Conservation (phyloP, 176 grass and related monocot genomes). For the Aegilops sharonensis region DNA sequence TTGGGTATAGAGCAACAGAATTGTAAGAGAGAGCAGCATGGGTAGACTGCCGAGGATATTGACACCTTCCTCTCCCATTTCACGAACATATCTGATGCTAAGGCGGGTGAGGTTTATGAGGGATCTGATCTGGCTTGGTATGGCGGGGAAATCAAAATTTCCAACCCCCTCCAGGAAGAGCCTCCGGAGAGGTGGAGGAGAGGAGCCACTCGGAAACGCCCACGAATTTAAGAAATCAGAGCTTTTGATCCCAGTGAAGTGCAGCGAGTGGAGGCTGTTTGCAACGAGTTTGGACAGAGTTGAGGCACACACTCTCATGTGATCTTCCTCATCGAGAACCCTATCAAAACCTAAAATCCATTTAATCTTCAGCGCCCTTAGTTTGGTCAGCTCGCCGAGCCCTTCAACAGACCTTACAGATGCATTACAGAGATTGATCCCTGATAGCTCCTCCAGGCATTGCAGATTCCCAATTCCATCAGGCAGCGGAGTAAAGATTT, state of each 20-base stretch:
- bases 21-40: background rate
- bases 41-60: background rate
- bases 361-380: background rate
- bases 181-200: background rate
- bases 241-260: accelerated
- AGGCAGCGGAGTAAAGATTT: background rate
- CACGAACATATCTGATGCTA: too few species aligned
- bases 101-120: background rate
- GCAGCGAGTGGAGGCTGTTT: background rate
- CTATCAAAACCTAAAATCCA: too few species aligned
- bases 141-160: background rate
- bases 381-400: background rate
- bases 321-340: background rate
- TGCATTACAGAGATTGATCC: accelerated
- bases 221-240: background rate
- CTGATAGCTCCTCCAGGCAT: too few species aligned
- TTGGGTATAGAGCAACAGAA: background rate
- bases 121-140: background rate
- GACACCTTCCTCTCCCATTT: too few species aligned
- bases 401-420: background rate
- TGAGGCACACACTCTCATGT: background rate
- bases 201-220: too few species aligned
- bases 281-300: background rate
- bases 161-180: background rate
- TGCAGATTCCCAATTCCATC: too few species aligned